These are phyloP conservation scores for Penicillium digitatum DNA, from an alignment of 2,329 filamentous ascomycete species.

Conservation along the genomic window DNA sequence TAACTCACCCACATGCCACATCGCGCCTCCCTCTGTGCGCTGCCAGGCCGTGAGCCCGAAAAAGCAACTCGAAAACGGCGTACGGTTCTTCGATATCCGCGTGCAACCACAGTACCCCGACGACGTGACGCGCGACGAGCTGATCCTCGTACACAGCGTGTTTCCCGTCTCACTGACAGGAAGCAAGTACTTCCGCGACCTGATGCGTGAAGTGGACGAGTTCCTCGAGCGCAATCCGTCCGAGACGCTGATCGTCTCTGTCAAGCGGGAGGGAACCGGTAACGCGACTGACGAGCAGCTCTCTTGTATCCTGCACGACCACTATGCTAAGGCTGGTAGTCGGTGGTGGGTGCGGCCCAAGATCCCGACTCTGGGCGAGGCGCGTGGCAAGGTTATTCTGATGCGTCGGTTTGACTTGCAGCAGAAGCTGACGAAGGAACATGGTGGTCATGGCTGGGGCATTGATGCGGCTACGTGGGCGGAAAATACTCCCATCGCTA, in stretches of 20 bases:
- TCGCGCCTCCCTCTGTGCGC: slow-evolving; percentile 83
- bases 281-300: slow-evolving; percentile 75
- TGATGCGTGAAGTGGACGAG: slow-evolving; percentile 66
- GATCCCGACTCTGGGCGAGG: slow-evolving; percentile 74
- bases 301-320: slow-evolving; percentile 65
- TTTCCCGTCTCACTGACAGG: slow-evolving; percentile 86
- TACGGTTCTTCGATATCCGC: slow-evolving; percentile 90
- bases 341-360: slow-evolving; percentile 75
- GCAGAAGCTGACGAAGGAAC: slow-evolving; percentile 42
- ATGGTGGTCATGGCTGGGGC: slow-evolving; percentile 52
- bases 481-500: slow-evolving; percentile 78
- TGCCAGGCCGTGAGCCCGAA: slow-evolving; percentile 78
- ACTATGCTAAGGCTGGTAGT: slow-evolving; percentile 59
- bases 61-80: slow-evolving; percentile 80
- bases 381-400: slow-evolving; percentile 76
- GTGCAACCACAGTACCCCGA: slow-evolving; percentile 63
- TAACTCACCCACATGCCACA: slow-evolving; percentile 82
- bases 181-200: slow-evolving; percentile 69
- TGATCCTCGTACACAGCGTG: slow-evolving; percentile 81
- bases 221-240: slow-evolving; percentile 75
- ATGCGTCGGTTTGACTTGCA: slow-evolving; percentile 73
- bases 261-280: slow-evolving; percentile 89
- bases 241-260: slow-evolving; percentile 77
- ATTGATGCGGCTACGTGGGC: slow-evolving; percentile 68
- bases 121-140: slow-evolving; percentile 58